A percentile compares a stretch with the other conserved stretches of the same genome.
Evolutionary conservation across 1,284 basidiomycete genomes (phyloP).

Genomic region (Ceratobasidium sp.): DNA sequence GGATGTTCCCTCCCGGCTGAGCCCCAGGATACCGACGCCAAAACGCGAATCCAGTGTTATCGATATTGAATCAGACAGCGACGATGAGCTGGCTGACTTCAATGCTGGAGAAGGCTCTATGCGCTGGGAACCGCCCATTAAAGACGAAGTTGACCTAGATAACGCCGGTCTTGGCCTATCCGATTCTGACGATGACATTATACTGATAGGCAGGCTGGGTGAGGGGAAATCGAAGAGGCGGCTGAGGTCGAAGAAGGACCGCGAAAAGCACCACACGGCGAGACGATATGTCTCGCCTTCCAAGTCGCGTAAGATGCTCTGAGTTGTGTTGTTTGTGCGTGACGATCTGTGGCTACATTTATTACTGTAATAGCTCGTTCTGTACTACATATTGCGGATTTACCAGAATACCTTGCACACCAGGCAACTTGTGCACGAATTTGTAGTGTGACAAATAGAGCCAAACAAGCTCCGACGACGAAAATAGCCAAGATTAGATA

Average conservation of each 20-base stretch:
- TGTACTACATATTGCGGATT: not conserved
- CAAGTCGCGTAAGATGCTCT: not conserved
- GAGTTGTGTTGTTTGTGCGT: not conserved
- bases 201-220: not conserved
- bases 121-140: conserved; percentile 38
- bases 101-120: conserved; percentile 39
- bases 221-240: conserved; percentile 8
- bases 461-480: too few relatives aligned
- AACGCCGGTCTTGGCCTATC: conserved; percentile 1
- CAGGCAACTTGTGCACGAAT: not conserved
- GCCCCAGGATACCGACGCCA: not conserved
- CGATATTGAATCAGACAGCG: conserved; percentile 42
- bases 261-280: not conserved
- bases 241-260: not conserved
- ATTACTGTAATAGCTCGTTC: not conserved
- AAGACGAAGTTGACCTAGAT: conserved; percentile 21
- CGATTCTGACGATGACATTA: conserved; percentile 16
- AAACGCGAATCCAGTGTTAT: conserved; percentile 40
- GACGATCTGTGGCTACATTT: not conserved
- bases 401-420: not conserved
- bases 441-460: too few relatives aligned
- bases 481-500: too few relatives aligned
- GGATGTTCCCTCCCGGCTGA: not conserved
- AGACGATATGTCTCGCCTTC: not conserved
- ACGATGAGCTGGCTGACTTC: conserved; percentile 27